These are phyloP conservation scores for Neonectria coccinea DNA, from an alignment of 2,329 filamentous ascomycete species.

Conservation along the genomic window DNA sequence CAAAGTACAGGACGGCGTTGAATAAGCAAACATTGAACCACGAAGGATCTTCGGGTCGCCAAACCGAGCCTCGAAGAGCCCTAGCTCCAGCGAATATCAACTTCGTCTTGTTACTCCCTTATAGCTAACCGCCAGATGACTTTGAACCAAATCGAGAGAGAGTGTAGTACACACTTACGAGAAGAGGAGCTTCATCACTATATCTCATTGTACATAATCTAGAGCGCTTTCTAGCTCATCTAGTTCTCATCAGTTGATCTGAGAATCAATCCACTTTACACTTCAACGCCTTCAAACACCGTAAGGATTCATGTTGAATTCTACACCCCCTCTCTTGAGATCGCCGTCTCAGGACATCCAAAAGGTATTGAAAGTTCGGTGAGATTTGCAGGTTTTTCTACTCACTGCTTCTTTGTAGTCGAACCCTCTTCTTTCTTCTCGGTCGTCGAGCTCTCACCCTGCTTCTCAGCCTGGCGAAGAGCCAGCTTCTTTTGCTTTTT, in stretches of 20 bases:
- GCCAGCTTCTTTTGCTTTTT: constrained; percentile 60
- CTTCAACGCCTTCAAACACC: constrained; percentile 27
- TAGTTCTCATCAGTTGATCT: constrained; percentile 40
- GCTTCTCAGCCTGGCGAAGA: constrained; percentile 33
- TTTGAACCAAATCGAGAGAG: background rate
- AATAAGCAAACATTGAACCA: background rate
- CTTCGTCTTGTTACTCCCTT: background rate
- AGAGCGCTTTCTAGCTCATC: constrained; percentile 32
- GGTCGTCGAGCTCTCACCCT: constrained; percentile 9
- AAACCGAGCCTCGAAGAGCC: too few relatives aligned
- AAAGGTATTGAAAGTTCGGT: background rate
- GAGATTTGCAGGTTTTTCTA: background rate
- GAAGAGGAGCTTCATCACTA: constrained; percentile 4
- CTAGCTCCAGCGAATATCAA: too few relatives aligned
- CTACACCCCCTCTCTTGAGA: constrained; percentile 22
- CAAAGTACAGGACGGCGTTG: background rate
- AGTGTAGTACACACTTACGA: background rate
- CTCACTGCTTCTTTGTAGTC: constrained; percentile 36
- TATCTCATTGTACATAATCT: constrained; percentile 25
- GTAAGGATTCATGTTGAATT: constrained; percentile 25
- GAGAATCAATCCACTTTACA: constrained; percentile 40
- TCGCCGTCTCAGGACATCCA: constrained; percentile 18
- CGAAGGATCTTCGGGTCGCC: background rate
- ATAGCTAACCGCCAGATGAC: background rate
- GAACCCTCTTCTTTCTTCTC: constrained; percentile 37